Evolutionary conservation across 1,139 yeast genomes (phyloP).

Genomic region (Scheffersomyces cryptocercus): DNA sequence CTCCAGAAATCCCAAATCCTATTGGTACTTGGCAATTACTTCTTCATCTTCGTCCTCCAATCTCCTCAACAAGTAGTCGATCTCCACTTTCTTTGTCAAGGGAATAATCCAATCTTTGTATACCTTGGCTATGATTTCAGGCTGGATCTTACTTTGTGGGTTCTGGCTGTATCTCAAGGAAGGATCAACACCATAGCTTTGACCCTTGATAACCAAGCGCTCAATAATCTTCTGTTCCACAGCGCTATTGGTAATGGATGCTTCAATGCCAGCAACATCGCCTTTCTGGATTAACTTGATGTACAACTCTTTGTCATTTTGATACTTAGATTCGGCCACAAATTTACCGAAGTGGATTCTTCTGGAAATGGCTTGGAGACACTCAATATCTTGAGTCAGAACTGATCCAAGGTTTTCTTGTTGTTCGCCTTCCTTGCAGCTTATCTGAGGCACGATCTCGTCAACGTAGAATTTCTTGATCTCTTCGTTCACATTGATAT

Average conservation of each 20-base stretch:
- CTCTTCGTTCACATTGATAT: constrained; percentile 71
- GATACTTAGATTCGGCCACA: constrained; percentile 94
- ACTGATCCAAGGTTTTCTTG: constrained; percentile 87
- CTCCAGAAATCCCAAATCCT: neutral
- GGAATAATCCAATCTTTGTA: constrained; percentile 91
- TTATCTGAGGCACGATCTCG: constrained; percentile 70
- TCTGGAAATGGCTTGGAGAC: constrained; percentile 86
- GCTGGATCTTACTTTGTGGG: constrained; percentile 76
- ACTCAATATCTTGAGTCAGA: constrained; percentile 79
- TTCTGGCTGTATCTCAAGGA: constrained; percentile 66
- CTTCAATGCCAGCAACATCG: constrained; percentile 74
- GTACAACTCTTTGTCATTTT: constrained; percentile 63
- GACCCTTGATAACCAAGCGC: constrained; percentile 77
- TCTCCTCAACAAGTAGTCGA: constrained; percentile 83
- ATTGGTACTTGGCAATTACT: constrained; percentile 3
- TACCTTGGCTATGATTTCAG: constrained; percentile 76
- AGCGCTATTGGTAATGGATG: constrained; percentile 78
- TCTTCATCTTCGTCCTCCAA: constrained; percentile 56
- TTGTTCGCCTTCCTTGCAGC: constrained; percentile 73
- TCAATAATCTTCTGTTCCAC: constrained; percentile 85
- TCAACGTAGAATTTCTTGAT: constrained; percentile 69
- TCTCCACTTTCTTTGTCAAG: constrained; percentile 90
- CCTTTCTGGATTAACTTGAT: constrained; percentile 61
- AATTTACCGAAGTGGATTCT: constrained; percentile 96
- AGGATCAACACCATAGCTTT: constrained; percentile 87